Conservation (phyloP, 2,329 filamentous ascomycete species). For the Alternaria angustiovoidea region DNA sequence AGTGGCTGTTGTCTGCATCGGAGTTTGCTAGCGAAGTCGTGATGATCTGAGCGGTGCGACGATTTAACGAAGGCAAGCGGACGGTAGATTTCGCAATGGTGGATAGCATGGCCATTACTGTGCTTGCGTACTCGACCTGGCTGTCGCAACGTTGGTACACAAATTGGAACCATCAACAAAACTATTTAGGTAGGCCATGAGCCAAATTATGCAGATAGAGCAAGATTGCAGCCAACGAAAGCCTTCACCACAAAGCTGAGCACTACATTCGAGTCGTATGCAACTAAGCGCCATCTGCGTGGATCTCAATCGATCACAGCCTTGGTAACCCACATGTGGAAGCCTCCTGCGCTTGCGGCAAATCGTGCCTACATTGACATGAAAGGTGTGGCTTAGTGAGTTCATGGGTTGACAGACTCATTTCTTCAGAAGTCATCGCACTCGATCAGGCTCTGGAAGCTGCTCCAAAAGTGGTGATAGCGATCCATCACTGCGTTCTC, state of each 20-base stretch:
- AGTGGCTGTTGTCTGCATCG: background rate
- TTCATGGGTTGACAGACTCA: background rate
- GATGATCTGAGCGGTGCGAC: background rate
- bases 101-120: background rate
- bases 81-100: background rate
- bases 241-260: background rate
- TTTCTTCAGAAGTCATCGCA: background rate
- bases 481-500: background rate
- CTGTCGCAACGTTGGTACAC: background rate
- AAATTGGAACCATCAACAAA: background rate
- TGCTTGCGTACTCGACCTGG: background rate
- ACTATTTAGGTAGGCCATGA: background rate
- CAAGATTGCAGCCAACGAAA: background rate
- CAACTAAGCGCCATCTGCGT: slow-evolving; percentile 6
- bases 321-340: background rate
- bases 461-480: background rate
- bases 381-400: background rate
- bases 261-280: background rate
- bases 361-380: background rate
- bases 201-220: background rate
- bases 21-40: background rate
- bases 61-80: background rate
- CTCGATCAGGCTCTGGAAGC: background rate
- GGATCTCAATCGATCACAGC: background rate
- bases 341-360: background rate